phyloP scores from a whole-genome alignment of 169 alveolate species.

The Plasmodium inui region DNA sequence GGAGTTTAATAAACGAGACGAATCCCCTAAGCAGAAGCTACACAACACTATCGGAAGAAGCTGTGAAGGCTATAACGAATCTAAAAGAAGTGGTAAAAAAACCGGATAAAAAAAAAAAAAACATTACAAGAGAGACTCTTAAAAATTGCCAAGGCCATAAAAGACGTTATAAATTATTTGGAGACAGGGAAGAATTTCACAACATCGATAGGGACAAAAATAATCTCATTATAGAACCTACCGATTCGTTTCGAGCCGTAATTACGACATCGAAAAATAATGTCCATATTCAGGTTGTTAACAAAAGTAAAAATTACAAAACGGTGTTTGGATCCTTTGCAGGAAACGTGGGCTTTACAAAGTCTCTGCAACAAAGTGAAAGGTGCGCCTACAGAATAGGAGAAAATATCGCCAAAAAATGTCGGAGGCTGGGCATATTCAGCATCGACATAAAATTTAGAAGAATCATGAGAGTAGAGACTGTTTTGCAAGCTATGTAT shows the following conservation, averaged over 20 bases:
- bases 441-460: slow-evolving; percentile 88
- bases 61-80: slow-evolving; percentile 75
- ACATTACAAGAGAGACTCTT: slow-evolving; percentile 73
- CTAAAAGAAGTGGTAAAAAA: slow-evolving; percentile 66
- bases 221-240: slow-evolving; percentile 88
- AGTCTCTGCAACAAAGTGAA: slow-evolving; percentile 86
- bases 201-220: slow-evolving; percentile 88
- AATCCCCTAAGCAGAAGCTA: not conserved
- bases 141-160: slow-evolving; percentile 76
- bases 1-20: not conserved
- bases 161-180: slow-evolving; percentile 63
- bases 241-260: slow-evolving; percentile 86
- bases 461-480: slow-evolving; percentile 87
- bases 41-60: slow-evolving; percentile 71
- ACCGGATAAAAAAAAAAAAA: slow-evolving; percentile 71
- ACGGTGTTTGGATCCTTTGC: slow-evolving; percentile 88
- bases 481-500: slow-evolving; percentile 89
- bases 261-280: slow-evolving; percentile 89
- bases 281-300: slow-evolving; percentile 88
- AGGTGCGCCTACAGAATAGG: slow-evolving; percentile 90
- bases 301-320: slow-evolving; percentile 84
- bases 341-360: slow-evolving; percentile 90
- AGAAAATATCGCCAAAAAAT: slow-evolving; percentile 89
- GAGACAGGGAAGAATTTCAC: slow-evolving; percentile 87
- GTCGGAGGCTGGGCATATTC: slow-evolving; percentile 88